Conservation (phyloP, 1,284 basidiomycete species). For the Schizophyllum commune region DNA sequence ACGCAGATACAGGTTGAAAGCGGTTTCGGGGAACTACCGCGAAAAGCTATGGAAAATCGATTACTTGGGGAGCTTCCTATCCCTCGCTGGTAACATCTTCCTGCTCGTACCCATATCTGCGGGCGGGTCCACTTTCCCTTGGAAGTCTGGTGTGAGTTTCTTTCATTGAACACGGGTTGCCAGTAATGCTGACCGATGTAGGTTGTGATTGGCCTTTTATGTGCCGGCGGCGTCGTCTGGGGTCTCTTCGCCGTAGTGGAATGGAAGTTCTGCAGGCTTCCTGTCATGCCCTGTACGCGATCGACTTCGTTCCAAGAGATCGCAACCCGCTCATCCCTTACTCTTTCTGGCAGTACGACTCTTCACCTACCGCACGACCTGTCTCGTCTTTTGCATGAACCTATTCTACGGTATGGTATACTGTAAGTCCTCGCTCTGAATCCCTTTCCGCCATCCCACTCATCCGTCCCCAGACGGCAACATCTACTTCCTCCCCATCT, state of each 20-base stretch:
- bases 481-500: not conserved
- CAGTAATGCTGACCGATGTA: not conserved
- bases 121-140: slow-evolving; percentile 62
- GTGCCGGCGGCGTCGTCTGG: not conserved
- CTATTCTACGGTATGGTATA: not conserved
- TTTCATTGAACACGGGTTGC: not conserved
- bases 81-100: slow-evolving; percentile 53
- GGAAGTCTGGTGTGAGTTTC: slow-evolving; percentile 34
- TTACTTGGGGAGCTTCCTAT: slow-evolving; percentile 53
- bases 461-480: not conserved
- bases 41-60: slow-evolving; percentile 62
- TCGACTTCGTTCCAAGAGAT: not conserved
- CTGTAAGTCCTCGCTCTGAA: not conserved
- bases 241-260: not conserved
- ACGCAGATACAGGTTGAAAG: not conserved
- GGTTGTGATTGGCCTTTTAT: not conserved
- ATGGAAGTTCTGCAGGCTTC: not conserved
- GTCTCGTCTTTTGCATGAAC: not conserved
- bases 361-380: not conserved
- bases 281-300: not conserved
- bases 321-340: not conserved
- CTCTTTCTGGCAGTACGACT: not conserved
- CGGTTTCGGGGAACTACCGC: not conserved
- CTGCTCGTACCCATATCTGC: slow-evolving; percentile 68
- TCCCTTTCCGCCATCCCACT: not conserved